Base-by-base conservation (phyloP, 371 early-diverging fungal species). In the Nematocida homosporus region DNA sequence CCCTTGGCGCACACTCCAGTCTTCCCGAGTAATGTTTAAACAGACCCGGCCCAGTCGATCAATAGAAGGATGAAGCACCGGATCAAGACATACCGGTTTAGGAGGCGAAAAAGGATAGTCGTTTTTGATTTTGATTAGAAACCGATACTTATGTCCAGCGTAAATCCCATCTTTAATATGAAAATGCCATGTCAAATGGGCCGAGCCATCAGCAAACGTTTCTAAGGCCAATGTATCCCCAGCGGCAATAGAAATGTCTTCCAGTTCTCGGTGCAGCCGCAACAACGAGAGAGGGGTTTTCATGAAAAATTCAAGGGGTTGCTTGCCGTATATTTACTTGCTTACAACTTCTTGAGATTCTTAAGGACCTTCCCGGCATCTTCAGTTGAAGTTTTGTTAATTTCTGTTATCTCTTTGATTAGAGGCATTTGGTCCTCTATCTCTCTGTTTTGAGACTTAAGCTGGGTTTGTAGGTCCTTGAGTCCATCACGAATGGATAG, bases 51-150 rank as follows among this genome's bases (percentile, higher is more conserved):
- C 75, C 30, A 79, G 54, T 29, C 34, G 25, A 50, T 84, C 80
- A 32, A 84, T 81, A 30, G 80, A 81, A 1, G 84, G 84, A 66
- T 84, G 84, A 23, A 76, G 79, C 27, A 81, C 75, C 54, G 53
- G 65, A n/a, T 27, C 56, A 13, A 55, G 42, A 35, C 80, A 80
- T 34, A 56, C 37, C 4, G 82, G 30, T 61, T 81, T 82, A 10
- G 84, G 84, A 0, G 78, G 56, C 47, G 42, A 63, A 55, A 84
- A 84, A n/a, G 84, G 84, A 68, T 84, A 84, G 23, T 72, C 44
- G 16, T 48, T 2, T 37, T 56, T 56, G 16, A 59, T 61, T 23
- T 72, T 59, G 40, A 72, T 72, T 16, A 10, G 3, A 52, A 72
- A 72, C 30, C 25, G 32, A 35, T 72, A 72, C 3, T 27, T 53